Base-by-base conservation (phyloP, 805 yeast species). In the Candida arabinofermentans region DNA sequence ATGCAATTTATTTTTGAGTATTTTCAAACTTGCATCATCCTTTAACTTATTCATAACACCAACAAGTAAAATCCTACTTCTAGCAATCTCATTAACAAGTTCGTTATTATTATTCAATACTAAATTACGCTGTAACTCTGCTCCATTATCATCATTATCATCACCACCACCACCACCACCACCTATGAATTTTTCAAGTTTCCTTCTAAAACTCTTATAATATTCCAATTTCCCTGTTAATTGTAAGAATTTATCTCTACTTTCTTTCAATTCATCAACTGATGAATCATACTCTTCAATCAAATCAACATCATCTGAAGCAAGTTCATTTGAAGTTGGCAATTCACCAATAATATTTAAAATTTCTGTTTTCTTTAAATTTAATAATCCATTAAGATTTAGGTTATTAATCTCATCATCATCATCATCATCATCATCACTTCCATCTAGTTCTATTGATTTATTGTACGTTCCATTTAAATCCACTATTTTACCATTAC, bases 331-430 rank as follows among this genome's bases (percentile, higher is more conserved):
- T 1, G 59, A 44, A 9, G 43, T 46, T 2, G 69, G 69, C 14
- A 65, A 42, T 40, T 64, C 68, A 18, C 51, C 44, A 8, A 63
- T 46, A 40, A 62, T 40, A 8, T 37, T 40, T 19, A 56, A 34
- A 7, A 60, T 49, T 18, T 56, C 53, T n/a, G 51, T 50, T 38
- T 47, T 45, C 30, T 56, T 54, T 29, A 54, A 24, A 4, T 40
- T 27, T 16, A 50, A 19, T 26, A 54, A 43, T 6, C 62, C 61
- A 35, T 61, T 59, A 35, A 57, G 27, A 36, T 53, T 49, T 13
- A 42, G 21, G 36, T 53, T 53, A 16, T 45, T 42, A 8, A 36
- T 29, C 5, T 40, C 49, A 17, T 42, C 51, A 24, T 46, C 54
- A 9, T 34, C 41, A 7, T 39, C 48, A 27, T 27, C 22, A 13